Evolutionary conservation across 805 yeast species (phyloP).

Genomic region (Myxozyma kluyveri): DNA sequence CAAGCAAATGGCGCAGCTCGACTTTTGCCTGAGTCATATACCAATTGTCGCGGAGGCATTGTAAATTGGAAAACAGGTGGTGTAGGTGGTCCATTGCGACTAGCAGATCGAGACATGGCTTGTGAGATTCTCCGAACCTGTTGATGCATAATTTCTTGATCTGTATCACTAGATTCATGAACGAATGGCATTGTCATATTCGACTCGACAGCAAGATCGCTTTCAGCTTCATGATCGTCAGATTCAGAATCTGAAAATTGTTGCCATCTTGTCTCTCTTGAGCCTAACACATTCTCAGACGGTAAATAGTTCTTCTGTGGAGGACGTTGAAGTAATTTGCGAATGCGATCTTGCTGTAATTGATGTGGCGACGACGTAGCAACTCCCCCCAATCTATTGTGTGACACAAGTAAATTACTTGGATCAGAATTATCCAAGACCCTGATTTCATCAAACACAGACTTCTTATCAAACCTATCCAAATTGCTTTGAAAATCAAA

Average conservation of each 20-base stretch:
- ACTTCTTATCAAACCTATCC: conserved; percentile 74
- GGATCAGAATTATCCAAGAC: conserved; percentile 58
- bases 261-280: conserved; percentile 18
- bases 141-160: conserved; percentile 17
- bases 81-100: conserved; percentile 9
- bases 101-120: conserved; percentile 10
- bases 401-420: conserved; percentile 66
- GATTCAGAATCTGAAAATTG: conserved; percentile 6
- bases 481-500: conserved; percentile 84
- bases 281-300: conserved; percentile 24
- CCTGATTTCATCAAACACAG: conserved; percentile 70
- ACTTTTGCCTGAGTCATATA: conserved; percentile 6
- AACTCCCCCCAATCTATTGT: conserved; percentile 48
- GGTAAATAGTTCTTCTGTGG: conserved; percentile 22
- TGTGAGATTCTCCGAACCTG: conserved; percentile 13
- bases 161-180: conserved; percentile 23
- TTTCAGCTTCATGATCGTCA: conserved; percentile 10
- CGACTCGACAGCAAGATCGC: conserved; percentile 3
- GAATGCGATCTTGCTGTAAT: conserved; percentile 26
- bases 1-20: conserved; percentile 20
- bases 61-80: conserved; percentile 10
- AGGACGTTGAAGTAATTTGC: conserved; percentile 11
- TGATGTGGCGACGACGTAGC: conserved; percentile 13
- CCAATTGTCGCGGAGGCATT: conserved; percentile 10
- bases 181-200: conserved; percentile 1